phyloP scores from a whole-genome alignment of 257 asterid species.

The Cynanchum wilfordii region DNA sequence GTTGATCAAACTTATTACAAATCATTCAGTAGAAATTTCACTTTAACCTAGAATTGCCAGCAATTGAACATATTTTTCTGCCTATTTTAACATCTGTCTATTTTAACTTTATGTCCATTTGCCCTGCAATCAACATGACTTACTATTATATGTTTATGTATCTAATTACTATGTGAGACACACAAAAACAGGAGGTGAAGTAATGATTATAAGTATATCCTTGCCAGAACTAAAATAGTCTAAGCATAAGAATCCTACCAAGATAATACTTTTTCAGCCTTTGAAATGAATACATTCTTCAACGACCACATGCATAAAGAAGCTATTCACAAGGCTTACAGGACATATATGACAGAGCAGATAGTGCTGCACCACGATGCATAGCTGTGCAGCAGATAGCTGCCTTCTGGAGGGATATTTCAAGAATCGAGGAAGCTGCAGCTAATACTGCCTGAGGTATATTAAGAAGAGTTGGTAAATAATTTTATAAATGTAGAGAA shows the following conservation, averaged over 20 bases:
- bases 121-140: not conserved
- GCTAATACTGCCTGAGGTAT: constrained; percentile 67
- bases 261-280: not conserved
- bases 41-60: not conserved
- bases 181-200: not conserved
- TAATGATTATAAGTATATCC: not conserved
- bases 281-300: not conserved
- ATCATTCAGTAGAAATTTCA: not conserved
- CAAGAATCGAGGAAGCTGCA: constrained; percentile 70
- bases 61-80: not conserved
- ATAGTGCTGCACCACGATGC: constrained; percentile 93
- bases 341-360: constrained; percentile 83
- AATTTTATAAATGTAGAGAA: not conserved
- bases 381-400: constrained; percentile 84
- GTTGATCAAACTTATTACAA: not conserved
- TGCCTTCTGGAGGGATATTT: constrained; percentile 80
- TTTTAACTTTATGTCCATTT: not conserved
- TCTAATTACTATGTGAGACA: not conserved
- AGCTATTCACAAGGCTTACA: constrained; percentile 42
- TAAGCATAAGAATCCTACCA: not conserved
- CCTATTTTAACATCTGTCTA: not conserved
- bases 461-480: constrained; percentile 3
- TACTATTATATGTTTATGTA: not conserved
- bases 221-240: not conserved
- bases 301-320: not conserved